Evolutionary conservation across 495 filamentous ascomycete species (phyloP).

Genomic region (Tirmania nivea): DNA sequence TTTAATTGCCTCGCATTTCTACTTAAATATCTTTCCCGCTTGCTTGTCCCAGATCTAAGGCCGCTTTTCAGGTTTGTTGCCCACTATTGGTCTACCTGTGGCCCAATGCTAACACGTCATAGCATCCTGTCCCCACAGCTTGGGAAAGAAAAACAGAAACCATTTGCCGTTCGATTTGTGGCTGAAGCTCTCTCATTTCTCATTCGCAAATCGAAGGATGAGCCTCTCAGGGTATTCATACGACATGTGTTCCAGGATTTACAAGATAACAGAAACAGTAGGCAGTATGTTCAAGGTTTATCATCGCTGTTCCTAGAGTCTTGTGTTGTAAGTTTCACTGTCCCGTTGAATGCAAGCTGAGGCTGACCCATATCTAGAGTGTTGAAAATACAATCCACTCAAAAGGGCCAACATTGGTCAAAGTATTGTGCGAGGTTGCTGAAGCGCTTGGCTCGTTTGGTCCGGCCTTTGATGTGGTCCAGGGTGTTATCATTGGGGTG

Average conservation of each 20-base stretch:
- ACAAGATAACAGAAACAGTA: slow-evolving; percentile 28
- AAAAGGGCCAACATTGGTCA: slow-evolving; percentile 46
- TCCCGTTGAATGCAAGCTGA: neutral
- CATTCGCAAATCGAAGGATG: slow-evolving; percentile 66
- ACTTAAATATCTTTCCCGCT: slow-evolving; percentile 82
- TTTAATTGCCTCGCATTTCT: slow-evolving; percentile 87
- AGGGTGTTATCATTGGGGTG: slow-evolving; percentile 52
- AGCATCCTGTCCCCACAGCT: slow-evolving; percentile 59
- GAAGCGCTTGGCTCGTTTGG: slow-evolving; percentile 2
- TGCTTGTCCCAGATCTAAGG: slow-evolving; percentile 64
- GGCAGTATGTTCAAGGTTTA: slow-evolving; percentile 58
- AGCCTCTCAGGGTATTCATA: slow-evolving; percentile 45
- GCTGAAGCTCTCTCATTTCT: slow-evolving; percentile 91
- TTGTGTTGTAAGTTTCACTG: slow-evolving; percentile 10
- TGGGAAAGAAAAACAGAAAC: slow-evolving; percentile 58
- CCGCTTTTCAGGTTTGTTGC: slow-evolving; percentile 41
- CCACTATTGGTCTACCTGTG: neutral
- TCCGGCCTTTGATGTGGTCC: slow-evolving; percentile 38
- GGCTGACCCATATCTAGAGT: slow-evolving; percentile 38
- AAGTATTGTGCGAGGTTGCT: slow-evolving; percentile 29
- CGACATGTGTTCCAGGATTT: slow-evolving; percentile 48
- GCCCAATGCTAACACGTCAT: neutral
- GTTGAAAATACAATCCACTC: slow-evolving; percentile 63
- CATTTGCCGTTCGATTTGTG: slow-evolving; percentile 70
- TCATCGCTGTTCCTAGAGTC: slow-evolving; percentile 82